Base-by-base conservation (phyloP, 805 yeast genomes). In the Komagataella populi region DNA sequence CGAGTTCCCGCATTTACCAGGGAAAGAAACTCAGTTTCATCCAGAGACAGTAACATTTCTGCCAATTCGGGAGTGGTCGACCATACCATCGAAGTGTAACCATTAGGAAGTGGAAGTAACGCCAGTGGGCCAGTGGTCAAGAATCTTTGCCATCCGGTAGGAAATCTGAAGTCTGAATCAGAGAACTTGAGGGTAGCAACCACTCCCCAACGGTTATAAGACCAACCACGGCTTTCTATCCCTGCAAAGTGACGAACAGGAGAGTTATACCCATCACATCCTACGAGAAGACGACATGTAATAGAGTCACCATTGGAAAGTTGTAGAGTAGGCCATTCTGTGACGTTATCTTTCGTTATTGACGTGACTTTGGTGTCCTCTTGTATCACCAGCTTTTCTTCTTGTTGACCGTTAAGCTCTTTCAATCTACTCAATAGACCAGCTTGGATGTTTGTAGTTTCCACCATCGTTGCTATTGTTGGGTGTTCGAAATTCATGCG, bases 191-290 rank as follows among this genome's bases (percentile, higher is more conserved):
- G 66, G 0, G 96, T 85, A 0, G 93, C 96, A 2, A 93, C 99
- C n/a, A 90, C 82, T 1, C 98, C 99, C 68, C 82, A 87, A 49
- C 87, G 74, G 57, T 83, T 73, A 66, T 93, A 93, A 49, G 77
- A 78, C 98, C 98, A 93, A 14, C 99, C 99, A 48, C 96, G 75
- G 1, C 95, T 79, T 61, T 81, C 83, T 51, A 93, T 89, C 1
- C 78, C 81, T 0, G 97, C 84, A 60, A 76, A 90, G 55, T 76
- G 73, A 48, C 97, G 76, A 5, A 86, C 98, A 0, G 97, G 96
- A 1, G 97, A 89, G 64, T 89, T 87, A 64, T 81, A 88, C 1
- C 99, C 99, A 64, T 93, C 99, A 45, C 96, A 96, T 6, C 99
- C 99, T 14, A 93, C 79, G 18, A 90, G 70, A n/a, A 90, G 70